A percentile compares a stretch with the other conserved stretches of the same genome.
Conservation (phyloP, 345 rosid species). For the Limnanthes douglasii region DNA sequence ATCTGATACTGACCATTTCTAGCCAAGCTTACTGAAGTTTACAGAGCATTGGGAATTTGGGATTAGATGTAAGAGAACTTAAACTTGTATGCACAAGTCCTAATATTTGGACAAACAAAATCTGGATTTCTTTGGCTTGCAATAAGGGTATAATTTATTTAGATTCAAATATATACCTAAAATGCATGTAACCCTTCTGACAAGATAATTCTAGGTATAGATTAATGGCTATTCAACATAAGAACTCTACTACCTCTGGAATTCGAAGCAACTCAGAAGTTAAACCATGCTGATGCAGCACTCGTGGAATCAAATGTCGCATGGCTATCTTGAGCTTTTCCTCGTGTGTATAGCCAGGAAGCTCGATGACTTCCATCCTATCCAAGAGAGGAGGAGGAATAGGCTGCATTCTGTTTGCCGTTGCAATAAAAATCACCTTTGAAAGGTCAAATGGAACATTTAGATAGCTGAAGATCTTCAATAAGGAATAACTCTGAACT, state of each 20-base stretch:
- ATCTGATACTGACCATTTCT: too few relatives aligned
- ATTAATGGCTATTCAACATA: too few relatives aligned
- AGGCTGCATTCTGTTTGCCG: slow-evolving; percentile 89
- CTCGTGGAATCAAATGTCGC: slow-evolving; percentile 91
- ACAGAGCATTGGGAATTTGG: too few relatives aligned
- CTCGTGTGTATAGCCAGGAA: slow-evolving; percentile 94
- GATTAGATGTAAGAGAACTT: too few relatives aligned
- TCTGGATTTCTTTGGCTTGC: too few relatives aligned
- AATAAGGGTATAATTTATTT: too few relatives aligned
- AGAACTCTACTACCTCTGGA: slow-evolving; percentile 97
- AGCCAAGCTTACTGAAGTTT: too few relatives aligned
- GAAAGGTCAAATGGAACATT: slow-evolving; percentile 98
- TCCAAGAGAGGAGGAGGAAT: slow-evolving; percentile 93
- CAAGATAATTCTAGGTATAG: too few relatives aligned
- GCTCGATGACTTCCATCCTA: slow-evolving; percentile 96
- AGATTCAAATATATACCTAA: too few relatives aligned
- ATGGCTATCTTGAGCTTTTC: slow-evolving; percentile 92
- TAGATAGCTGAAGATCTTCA: slow-evolving; percentile 51
- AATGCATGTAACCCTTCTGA: too few relatives aligned
- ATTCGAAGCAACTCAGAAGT: slow-evolving; percentile 75
- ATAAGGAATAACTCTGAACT: slow-evolving; percentile 46
- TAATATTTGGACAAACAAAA: too few relatives aligned
- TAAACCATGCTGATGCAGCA: slow-evolving; percentile 91
- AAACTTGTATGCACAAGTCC: too few relatives aligned
- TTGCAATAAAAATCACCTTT: slow-evolving; percentile 85